These are phyloP conservation scores for Acer yangbiense DNA, from an alignment of 345 rosid species.

Conservation along the genomic window DNA sequence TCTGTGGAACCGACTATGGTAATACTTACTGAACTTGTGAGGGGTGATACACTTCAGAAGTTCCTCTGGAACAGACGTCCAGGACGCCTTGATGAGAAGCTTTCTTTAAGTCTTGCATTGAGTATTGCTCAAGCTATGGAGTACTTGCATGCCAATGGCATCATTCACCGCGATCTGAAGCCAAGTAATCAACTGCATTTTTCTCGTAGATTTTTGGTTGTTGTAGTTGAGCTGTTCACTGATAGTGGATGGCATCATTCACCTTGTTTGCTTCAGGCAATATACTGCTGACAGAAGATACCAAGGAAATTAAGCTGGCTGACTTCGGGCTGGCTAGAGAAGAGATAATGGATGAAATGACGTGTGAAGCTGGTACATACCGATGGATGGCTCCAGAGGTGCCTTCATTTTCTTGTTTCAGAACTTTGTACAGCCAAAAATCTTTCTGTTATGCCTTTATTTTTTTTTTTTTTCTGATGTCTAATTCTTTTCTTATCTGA, in stretches of 20 bases:
- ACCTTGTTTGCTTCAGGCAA: constrained; percentile 41
- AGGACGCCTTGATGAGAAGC: constrained; percentile 33
- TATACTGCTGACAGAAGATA: constrained; percentile 52
- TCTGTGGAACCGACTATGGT: constrained; percentile 54
- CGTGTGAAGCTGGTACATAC: constrained; percentile 64
- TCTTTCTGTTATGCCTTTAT: constrained; percentile 6
- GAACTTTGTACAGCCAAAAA: not conserved
- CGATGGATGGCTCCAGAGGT: constrained; percentile 91
- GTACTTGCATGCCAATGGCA: constrained; percentile 61
- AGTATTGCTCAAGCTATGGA: constrained; percentile 71
- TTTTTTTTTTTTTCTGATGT: not conserved
- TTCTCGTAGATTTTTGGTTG: not conserved
- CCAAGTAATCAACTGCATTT: constrained; percentile 47
- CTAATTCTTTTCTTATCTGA: constrained; percentile 13
- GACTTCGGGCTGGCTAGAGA: constrained; percentile 70
- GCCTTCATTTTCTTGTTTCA: constrained; percentile 8
- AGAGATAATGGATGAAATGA: constrained; percentile 43
- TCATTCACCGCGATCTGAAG: constrained; percentile 75
- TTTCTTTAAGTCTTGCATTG: constrained; percentile 49
- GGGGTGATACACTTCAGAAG: constrained; percentile 50
- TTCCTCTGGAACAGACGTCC: constrained; percentile 52
- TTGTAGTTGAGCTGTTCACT: not conserved
- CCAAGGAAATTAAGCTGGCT: constrained; percentile 45
- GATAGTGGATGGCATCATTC: not conserved
- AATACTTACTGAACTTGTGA: constrained; percentile 59